Evolutionary conservation across 306 rosid species (phyloP).

Genomic region (Cyamopsis tetragonoloba): DNA sequence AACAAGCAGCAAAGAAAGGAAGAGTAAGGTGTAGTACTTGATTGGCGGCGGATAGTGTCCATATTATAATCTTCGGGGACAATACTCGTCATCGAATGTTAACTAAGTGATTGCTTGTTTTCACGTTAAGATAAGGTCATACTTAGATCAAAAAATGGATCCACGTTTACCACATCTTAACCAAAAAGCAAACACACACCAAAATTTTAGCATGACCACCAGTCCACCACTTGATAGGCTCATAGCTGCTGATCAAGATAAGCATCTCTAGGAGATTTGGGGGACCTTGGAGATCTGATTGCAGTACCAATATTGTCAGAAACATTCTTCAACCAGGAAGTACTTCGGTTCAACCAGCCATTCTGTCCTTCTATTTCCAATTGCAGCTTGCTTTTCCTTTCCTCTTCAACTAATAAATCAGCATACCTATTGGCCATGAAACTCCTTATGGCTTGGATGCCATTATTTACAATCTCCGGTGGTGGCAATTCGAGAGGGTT

Average conservation of each 20-base stretch:
- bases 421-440: slow-evolving; percentile 85
- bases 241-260: slow-evolving; percentile 84
- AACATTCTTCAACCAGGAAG: slow-evolving; percentile 77
- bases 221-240: slow-evolving; percentile 36
- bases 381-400: slow-evolving; percentile 53
- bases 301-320: slow-evolving; percentile 51
- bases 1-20: background rate
- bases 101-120: too few species aligned
- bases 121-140: too few species aligned
- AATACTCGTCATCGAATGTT: background rate
- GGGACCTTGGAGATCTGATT: slow-evolving; percentile 46
- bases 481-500: slow-evolving; percentile 91
- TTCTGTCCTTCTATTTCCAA: slow-evolving; percentile 43
- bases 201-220: background rate
- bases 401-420: slow-evolving; percentile 74
- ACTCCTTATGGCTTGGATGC: slow-evolving; percentile 63
- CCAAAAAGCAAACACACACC: too few species aligned
- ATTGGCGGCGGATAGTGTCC: slow-evolving; percentile 4
- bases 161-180: too few species aligned
- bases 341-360: slow-evolving; percentile 85
- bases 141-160: too few species aligned
- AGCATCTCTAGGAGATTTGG: slow-evolving; percentile 56
- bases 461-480: slow-evolving; percentile 52
- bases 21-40: background rate
- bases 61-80: slow-evolving; percentile 13